Base-by-base conservation (phyloP, 305 asterid genomes). In the Euphrasia arctica region DNA sequence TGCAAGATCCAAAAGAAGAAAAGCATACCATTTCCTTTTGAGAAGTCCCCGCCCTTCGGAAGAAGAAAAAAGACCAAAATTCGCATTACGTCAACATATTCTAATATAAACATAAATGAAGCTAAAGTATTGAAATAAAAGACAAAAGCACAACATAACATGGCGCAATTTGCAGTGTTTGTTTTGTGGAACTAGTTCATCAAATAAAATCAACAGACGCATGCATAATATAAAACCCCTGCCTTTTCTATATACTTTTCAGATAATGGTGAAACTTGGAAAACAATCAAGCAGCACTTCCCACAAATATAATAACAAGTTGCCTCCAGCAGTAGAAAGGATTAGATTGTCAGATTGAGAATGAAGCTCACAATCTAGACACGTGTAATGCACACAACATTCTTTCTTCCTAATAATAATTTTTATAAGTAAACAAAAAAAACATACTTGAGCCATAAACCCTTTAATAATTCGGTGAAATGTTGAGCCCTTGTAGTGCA, bases 401-500 rank as follows among this genome's bases (percentile, higher is more conserved):
- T 61, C 58, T 50, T 15, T 48, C 39, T 71, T 48, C 15, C 13
- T 4, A 45, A 54, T 12, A 27, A 50, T 28, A 32, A 43, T 47
- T 45, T 39, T 43, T 41, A 18, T 31, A 66, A 64, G 62, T 59
- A 34, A 28, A 62, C 55, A 32, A 55, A 64, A 57, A 68, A 45
- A 47, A 75, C 87, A 82, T 82, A 93, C 99, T 75, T 90, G 99
- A 28, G 90, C 92, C 99, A 93, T 93, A 79, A 93, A 93, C 67
- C 95, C 99, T 77, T 81, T 88, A 54, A 93, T 88, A 65, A 93
- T 85, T 74, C 97, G 97, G 66, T 93, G 98, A 75, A 93, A 90
- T 32, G 80, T 69, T 56, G 89, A 72, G 70, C 97, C 95, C 79
- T 90, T 93, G 87, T 83, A 93, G 82, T 93, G 95, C 66, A 90